Conservation (phyloP, 2,329 filamentous ascomycete genomes). For the Aspergillus ochraceus region DNA sequence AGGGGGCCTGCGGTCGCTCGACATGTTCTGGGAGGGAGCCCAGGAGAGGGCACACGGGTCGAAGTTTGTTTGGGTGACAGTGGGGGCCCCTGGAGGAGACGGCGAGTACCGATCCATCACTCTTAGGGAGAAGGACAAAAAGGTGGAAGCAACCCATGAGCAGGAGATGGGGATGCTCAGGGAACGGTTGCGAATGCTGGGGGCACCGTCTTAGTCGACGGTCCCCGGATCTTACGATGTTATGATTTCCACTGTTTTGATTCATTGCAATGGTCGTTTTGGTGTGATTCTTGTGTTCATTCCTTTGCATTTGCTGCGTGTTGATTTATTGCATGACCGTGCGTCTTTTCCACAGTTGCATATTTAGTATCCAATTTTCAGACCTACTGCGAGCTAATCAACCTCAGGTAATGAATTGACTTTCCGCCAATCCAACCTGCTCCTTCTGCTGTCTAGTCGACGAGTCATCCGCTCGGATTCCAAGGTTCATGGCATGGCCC, state of each 20-base stretch:
- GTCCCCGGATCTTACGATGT: conserved; percentile 19
- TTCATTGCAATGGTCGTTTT: neutral
- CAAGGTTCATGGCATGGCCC: neutral
- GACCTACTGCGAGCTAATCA: neutral
- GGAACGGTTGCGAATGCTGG: conserved; percentile 30
- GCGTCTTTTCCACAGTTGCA: neutral
- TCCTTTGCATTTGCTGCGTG: neutral
- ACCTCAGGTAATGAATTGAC: neutral
- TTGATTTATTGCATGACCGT: neutral
- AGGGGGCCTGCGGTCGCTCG: conserved; percentile 16
- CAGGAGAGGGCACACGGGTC: conserved; percentile 43
- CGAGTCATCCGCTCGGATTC: neutral
- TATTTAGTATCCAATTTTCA: neutral
- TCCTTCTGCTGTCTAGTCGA: neutral
- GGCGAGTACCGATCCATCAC: conserved; percentile 42
- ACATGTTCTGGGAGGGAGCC: conserved; percentile 44
- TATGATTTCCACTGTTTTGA: conserved; percentile 19
- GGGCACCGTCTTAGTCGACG: conserved; percentile 11
- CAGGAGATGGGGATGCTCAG: conserved; percentile 31
- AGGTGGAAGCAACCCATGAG: conserved; percentile 19
- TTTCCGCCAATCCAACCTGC: neutral
- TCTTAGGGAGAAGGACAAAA: conserved; percentile 33
- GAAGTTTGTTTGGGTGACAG: conserved; percentile 54
- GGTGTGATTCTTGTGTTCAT: conserved; percentile 1
- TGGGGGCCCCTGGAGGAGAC: conserved; percentile 50